These are phyloP conservation scores for Apiotrichum sp. DNA, from an alignment of 1,284 basidiomycete genomes.

Conservation along the genomic window DNA sequence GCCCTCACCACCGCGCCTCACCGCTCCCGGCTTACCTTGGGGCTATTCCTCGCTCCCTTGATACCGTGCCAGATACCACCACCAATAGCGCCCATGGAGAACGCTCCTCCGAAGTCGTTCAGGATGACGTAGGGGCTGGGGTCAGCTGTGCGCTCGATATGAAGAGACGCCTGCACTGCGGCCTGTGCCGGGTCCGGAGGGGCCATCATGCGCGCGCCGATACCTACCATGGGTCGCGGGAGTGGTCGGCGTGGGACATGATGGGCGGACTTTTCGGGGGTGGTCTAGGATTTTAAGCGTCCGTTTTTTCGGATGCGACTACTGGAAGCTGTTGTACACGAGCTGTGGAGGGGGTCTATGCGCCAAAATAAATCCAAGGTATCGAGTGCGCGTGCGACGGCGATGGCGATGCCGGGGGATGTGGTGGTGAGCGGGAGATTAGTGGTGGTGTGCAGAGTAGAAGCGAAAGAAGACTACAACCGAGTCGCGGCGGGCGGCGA, in stretches of 20 bases:
- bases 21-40: constrained; percentile 58
- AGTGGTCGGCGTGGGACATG: constrained; percentile 77
- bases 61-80: constrained; percentile 98
- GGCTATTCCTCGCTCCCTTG: constrained; percentile 95
- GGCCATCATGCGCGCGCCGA: not conserved
- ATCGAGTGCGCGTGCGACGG: too few relatives aligned
- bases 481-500: too few relatives aligned
- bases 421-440: too few relatives aligned
- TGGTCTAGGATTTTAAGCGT: not conserved
- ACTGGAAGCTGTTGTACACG: too few relatives aligned
- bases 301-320: not conserved
- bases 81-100: constrained; percentile 49
- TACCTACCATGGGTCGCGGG: constrained; percentile 79
- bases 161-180: not conserved
- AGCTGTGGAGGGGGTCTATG: not conserved
- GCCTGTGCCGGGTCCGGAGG: too few relatives aligned
- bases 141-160: not conserved
- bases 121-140: constrained; percentile 94
- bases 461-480: too few relatives aligned
- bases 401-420: too few relatives aligned
- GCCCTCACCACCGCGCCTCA: too few relatives aligned
- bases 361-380: too few relatives aligned
- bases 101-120: constrained; percentile 96
- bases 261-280: constrained; percentile 5
- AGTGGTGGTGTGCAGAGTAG: too few relatives aligned